A percentile compares a stretch with the other conserved stretches of the same genome.
These are phyloP conservation scores for Amanita rubescens DNA, from an alignment of 768 basidiomycete species.

Conservation along the genomic window DNA sequence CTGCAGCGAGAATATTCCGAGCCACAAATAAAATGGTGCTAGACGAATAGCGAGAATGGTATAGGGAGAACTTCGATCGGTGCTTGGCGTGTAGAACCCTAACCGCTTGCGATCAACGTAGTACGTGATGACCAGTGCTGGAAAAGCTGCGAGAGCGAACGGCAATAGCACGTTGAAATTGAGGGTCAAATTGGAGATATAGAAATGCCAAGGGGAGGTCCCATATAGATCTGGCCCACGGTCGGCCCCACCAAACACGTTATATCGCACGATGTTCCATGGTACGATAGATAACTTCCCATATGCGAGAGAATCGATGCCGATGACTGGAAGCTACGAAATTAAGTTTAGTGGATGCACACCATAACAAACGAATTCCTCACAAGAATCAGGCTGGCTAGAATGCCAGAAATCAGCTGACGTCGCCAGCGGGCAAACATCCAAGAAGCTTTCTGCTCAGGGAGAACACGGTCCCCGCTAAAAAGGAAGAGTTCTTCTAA, in stretches of 20 bases:
- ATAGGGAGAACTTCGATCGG: constrained; percentile 72
- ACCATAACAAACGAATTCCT: constrained; percentile 15
- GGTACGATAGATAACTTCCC: constrained; percentile 73
- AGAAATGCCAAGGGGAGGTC: constrained; percentile 81
- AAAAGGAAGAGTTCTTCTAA: constrained; percentile 82
- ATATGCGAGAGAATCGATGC: constrained; percentile 82
- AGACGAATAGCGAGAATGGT: constrained; percentile 69
- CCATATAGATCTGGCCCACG: constrained; percentile 93
- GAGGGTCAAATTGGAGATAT: constrained; percentile 80
- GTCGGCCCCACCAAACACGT: constrained; percentile 73
- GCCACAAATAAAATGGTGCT: constrained; percentile 91
- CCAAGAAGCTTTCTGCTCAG: constrained; percentile 44
- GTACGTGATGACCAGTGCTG: constrained; percentile 69
- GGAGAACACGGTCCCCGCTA: constrained; percentile 56
- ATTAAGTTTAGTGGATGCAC: neutral
- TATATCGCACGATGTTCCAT: constrained; percentile 92
- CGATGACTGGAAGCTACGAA: constrained; percentile 71
- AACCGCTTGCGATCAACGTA: constrained; percentile 71
- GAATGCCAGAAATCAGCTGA: constrained; percentile 43
- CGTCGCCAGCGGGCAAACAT: constrained; percentile 51
- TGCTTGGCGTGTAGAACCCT: constrained; percentile 40
- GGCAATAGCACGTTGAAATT: constrained; percentile 90
- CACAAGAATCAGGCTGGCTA: constrained; percentile 60
- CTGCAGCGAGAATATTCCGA: constrained; percentile 69
- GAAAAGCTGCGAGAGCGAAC: constrained; percentile 76